These are phyloP conservation scores for Isatis tinctoria DNA, from an alignment of 345 rosid genomes.

Conservation along the genomic window DNA sequence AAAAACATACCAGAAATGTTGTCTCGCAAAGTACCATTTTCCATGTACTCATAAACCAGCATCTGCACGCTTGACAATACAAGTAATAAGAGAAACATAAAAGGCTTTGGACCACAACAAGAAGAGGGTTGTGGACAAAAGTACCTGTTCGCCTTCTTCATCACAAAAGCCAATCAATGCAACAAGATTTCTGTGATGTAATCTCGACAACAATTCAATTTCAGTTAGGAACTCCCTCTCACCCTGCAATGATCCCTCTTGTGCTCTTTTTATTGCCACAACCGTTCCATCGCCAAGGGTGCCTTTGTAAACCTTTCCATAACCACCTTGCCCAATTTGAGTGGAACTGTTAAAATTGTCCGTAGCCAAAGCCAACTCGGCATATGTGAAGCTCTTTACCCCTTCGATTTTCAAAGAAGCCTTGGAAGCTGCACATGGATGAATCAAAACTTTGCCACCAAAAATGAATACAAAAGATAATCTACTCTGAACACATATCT, in stretches of 20 bases:
- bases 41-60: constrained; percentile 90
- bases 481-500: not conserved
- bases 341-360: constrained; percentile 52
- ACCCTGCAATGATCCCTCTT: constrained; percentile 87
- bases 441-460: constrained; percentile 16
- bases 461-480: not conserved
- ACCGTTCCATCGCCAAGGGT: constrained; percentile 55
- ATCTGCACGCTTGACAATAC: constrained; percentile 48
- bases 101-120: not conserved
- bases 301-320: constrained; percentile 91
- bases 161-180: constrained; percentile 86
- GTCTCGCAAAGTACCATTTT: constrained; percentile 87
- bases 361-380: constrained; percentile 67
- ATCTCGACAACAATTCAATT: constrained; percentile 77
- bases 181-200: constrained; percentile 95
- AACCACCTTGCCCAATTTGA: constrained; percentile 97
- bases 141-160: constrained; percentile 94
- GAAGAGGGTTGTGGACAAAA: not conserved
- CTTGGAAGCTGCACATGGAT: constrained; percentile 45
- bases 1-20: constrained; percentile 63
- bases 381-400: constrained; percentile 64
- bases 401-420: constrained; percentile 68
- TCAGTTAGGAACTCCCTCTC: constrained; percentile 91
- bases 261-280: constrained; percentile 93
- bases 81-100: constrained; percentile 7